Conservation (phyloP, 1,284 basidiomycete species). For the Megacollybia platyphylla region DNA sequence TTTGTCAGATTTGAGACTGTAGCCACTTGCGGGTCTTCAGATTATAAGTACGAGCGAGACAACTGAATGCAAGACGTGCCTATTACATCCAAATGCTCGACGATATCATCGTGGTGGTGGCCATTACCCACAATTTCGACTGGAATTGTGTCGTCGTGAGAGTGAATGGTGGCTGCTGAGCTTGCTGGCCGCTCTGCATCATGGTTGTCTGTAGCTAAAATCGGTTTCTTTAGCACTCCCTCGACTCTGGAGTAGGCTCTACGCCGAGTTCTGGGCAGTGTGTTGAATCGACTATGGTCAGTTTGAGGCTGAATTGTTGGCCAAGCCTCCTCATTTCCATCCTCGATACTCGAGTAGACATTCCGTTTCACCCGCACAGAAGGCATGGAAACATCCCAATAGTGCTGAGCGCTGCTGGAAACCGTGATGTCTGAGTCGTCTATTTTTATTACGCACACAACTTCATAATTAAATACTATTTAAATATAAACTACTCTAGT, state of each 20-base stretch:
- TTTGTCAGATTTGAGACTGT: constrained; percentile 63
- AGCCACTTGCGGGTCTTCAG: constrained; percentile 58
- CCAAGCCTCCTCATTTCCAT: constrained; percentile 6
- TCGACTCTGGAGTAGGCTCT: not conserved
- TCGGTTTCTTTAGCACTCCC: not conserved
- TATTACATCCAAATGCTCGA: constrained; percentile 70
- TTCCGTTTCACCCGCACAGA: constrained; percentile 42
- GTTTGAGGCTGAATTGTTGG: not conserved
- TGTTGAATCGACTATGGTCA: not conserved
- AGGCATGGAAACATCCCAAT: constrained; percentile 23
- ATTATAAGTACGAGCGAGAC: constrained; percentile 1
- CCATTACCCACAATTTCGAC: constrained; percentile 9
- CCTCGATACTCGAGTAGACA: constrained; percentile 25
- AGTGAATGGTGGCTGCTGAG: constrained; percentile 6
- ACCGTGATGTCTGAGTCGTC: too few species aligned
- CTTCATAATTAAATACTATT: too few species aligned
- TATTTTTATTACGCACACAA: too few species aligned
- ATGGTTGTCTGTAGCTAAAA: not conserved
- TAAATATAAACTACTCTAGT: too few species aligned
- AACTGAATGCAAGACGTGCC: constrained; percentile 25
- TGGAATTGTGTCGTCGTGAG: constrained; percentile 11
- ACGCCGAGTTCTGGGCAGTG: not conserved
- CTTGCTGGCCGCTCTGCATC: not conserved
- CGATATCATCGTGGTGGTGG: constrained; percentile 60
- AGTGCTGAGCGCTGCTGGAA: too few species aligned